These are phyloP conservation scores for Phaeosphaeriaceae sp. DNA, from an alignment of 2,329 filamentous ascomycete genomes.

Conservation along the genomic window DNA sequence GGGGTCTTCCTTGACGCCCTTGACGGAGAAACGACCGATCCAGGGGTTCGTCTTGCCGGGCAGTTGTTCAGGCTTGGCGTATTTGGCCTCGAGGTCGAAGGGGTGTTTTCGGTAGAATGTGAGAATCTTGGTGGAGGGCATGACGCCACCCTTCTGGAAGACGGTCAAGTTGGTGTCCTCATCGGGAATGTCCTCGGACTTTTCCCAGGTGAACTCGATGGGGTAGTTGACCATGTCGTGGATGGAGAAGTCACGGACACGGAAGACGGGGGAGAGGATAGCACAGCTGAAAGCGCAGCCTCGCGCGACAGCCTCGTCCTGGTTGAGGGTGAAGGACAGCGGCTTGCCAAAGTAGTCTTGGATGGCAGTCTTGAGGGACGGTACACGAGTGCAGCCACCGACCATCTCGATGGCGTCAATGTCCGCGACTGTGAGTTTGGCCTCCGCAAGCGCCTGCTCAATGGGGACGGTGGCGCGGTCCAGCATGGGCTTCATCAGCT, in stretches of 20 bases:
- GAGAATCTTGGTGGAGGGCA: slow-evolving; percentile 98
- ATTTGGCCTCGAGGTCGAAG: slow-evolving; percentile 94
- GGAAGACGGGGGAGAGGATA: slow-evolving; percentile 96
- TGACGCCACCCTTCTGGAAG: slow-evolving; percentile 95
- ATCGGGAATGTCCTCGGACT: slow-evolving; percentile 96
- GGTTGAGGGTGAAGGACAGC: slow-evolving; percentile 96
- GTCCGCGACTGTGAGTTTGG: slow-evolving; percentile 87
- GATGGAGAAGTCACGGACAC: slow-evolving; percentile 95
- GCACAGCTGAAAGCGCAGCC: slow-evolving; percentile 98
- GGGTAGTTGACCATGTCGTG: slow-evolving; percentile 98
- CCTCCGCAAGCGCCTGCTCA: slow-evolving; percentile 92
- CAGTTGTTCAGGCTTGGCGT: slow-evolving; percentile 83
- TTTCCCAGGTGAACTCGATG: slow-evolving; percentile 99
- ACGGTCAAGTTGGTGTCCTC: slow-evolving; percentile 97
- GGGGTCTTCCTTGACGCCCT: slow-evolving; percentile 91
- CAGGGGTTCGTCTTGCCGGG: slow-evolving; percentile 91
- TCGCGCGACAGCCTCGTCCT: slow-evolving; percentile 94
- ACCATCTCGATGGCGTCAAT: slow-evolving; percentile 94
- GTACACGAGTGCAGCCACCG: slow-evolving; percentile 92
- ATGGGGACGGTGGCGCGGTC: slow-evolving; percentile 75
- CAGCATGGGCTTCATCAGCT: slow-evolving; percentile 84
- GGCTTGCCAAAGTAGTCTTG: slow-evolving; percentile 87
- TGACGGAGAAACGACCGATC: slow-evolving; percentile 98
- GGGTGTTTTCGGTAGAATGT: slow-evolving; percentile 99
- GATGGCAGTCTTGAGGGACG: slow-evolving; percentile 88